Evolutionary conservation across 2,329 filamentous ascomycete genomes (phyloP).

Genomic region (Penicillium sp.): DNA sequence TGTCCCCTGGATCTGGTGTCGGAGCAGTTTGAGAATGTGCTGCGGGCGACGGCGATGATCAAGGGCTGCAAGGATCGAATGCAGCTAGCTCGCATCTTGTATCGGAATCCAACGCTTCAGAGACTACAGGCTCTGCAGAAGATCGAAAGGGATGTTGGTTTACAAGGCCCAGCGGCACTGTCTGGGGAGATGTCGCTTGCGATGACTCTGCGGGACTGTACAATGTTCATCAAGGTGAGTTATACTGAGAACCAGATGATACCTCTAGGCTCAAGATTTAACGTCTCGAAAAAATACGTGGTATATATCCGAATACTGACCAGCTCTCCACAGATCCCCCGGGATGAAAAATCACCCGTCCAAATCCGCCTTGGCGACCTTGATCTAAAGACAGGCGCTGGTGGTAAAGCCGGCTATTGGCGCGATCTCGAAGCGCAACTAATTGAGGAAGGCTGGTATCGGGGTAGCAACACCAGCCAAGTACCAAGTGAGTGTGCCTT

Average conservation of each 20-base stretch:
- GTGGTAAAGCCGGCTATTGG: slow-evolving; percentile 69
- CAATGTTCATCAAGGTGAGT: slow-evolving; percentile 65
- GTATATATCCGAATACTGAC: slow-evolving; percentile 1
- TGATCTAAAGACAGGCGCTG: slow-evolving; percentile 68
- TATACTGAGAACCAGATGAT: too few relatives aligned
- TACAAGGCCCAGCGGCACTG: slow-evolving; percentile 37
- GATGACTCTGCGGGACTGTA: slow-evolving; percentile 81
- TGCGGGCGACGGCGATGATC: slow-evolving; percentile 43
- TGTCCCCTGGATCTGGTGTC: slow-evolving; percentile 67
- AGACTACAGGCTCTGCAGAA: slow-evolving; percentile 38
- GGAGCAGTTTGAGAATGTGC: slow-evolving; percentile 43
- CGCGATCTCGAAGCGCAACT: slow-evolving; percentile 60
- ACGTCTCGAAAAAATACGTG: too few relatives aligned
- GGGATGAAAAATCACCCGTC: slow-evolving; percentile 31
- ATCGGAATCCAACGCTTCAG: slow-evolving; percentile 36
- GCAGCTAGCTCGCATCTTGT: slow-evolving; percentile 36
- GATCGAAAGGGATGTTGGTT: slow-evolving; percentile 35
- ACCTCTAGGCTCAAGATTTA: too few relatives aligned
- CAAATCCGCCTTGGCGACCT: slow-evolving; percentile 67
- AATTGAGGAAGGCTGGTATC: slow-evolving; percentile 68
- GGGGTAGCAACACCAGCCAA: slow-evolving; percentile 37
- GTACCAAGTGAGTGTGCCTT: slow-evolving; percentile 36
- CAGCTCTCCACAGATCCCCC: slow-evolving; percentile 31
- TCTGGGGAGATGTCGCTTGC: slow-evolving; percentile 60
- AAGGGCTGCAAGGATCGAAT: slow-evolving; percentile 40